These are phyloP conservation scores for Chrysosporium keratinophilum DNA, from an alignment of 2,329 filamentous ascomycete species.

Conservation along the genomic window DNA sequence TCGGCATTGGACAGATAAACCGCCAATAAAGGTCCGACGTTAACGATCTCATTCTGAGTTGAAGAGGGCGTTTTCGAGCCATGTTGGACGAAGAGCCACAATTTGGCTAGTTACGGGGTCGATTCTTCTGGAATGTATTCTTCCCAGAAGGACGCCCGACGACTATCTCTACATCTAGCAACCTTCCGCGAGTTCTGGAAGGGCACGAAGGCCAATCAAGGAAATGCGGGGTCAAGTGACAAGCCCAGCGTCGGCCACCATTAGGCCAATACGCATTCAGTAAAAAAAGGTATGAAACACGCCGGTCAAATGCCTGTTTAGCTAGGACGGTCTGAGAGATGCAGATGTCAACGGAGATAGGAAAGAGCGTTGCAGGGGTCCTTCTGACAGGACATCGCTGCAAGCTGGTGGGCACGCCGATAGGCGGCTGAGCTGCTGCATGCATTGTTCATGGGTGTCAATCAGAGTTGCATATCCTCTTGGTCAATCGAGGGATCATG, in stretches of 20 bases:
- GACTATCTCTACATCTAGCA: too few species aligned
- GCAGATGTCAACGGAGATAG: conserved; percentile 7
- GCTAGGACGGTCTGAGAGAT: background rate
- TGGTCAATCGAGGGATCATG: background rate
- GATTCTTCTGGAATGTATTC: too few species aligned
- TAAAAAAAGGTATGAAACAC: conserved; percentile 9
- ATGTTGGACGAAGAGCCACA: background rate
- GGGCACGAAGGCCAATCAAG: background rate
- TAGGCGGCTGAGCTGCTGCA: background rate
- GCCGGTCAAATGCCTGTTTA: background rate
- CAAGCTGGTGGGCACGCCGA: conserved; percentile 1
- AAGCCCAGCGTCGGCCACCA: background rate
- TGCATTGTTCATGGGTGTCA: background rate
- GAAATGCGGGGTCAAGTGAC: conserved; percentile 10
- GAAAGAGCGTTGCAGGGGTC: conserved; percentile 3
- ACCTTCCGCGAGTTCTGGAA: background rate
- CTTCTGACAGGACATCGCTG: conserved; percentile 1
- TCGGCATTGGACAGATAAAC: background rate
- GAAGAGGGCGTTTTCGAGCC: background rate
- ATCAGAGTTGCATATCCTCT: background rate
- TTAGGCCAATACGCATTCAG: conserved; percentile 1
- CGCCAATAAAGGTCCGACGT: background rate
- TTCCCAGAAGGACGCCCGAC: too few species aligned
- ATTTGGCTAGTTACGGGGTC: too few species aligned
- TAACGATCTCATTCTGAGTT: too few species aligned